Base-by-base conservation (phyloP, 1,284 basidiomycete genomes). In the Wallemia ichthyophaga region DNA sequence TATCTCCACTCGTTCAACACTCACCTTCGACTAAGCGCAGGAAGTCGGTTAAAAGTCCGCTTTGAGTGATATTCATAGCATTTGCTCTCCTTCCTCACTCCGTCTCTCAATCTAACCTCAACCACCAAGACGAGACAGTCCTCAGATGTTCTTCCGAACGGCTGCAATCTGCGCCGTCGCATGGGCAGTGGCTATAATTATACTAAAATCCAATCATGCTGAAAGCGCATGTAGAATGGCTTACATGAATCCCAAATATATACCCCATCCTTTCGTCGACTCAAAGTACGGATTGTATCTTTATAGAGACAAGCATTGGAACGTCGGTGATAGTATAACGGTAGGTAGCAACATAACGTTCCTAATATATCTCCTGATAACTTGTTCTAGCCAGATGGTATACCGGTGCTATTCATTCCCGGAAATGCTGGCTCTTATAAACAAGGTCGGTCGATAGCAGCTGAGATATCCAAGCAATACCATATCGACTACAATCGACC, bases 401-500 rank as follows among this genome's bases (percentile, higher is more conserved):
- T 74, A 15, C 92, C 94, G 3, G 86, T 92, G 11, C 74, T 99
- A 26, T 99, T 98, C 71, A 82, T 98, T 23, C 94, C 94, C 1
- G 94, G 94, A 1, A 96, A 96, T 66, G 91, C 94, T 13, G 94
- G 94, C 1, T 91, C 86, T 1, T 92, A 85, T 57, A 82, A 81
- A 62, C 94, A 98, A 74, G 83, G 87, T 23, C 80, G 94, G 61
- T 95, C 88, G 19, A 86, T 98, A 64, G 92, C 91, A 1, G 88
- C 86, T 1, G 89, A 87, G 15, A 83, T 86, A 1, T 74, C 83
- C 0, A 73, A 82, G 59, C 86, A 92, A 64, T 91, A 79, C 67
- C 85, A 78, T 60, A 66, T 72, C 71, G 27, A 73, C 70, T 48
- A 67, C 76, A 54, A 73, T 78, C 11, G 66, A 71, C 57, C 63